Conservation (phyloP, 192 early-diverging fungal genomes). For the Phlyctochytrium bullatum region DNA sequence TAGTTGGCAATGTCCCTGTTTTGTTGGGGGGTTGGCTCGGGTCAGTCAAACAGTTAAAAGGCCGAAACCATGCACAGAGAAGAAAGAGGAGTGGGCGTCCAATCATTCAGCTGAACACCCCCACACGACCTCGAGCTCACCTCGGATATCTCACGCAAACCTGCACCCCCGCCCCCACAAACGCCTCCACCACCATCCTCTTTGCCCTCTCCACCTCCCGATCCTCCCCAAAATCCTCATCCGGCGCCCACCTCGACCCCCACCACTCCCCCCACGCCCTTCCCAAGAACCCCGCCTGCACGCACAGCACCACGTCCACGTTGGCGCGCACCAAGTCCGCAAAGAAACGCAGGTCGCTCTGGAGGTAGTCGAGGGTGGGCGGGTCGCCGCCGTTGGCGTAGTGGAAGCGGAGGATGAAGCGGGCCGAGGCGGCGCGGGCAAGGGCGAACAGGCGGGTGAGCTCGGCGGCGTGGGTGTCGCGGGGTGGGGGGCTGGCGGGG, state of each 20-base stretch:
- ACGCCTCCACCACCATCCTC: background rate
- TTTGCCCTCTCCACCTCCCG: background rate
- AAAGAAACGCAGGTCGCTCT: background rate
- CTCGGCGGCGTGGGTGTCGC: background rate
- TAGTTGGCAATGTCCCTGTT: conserved; percentile 1
- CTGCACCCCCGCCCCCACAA: background rate
- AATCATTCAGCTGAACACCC: too few species aligned
- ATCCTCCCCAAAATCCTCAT: background rate
- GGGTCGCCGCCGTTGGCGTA: background rate
- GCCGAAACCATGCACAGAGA: background rate
- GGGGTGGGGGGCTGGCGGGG: background rate
- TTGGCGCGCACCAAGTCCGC: background rate
- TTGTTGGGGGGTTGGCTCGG: too few species aligned
- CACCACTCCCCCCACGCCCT: background rate
- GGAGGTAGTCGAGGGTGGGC: background rate
- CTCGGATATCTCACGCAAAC: background rate
- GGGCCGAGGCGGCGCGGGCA: background rate
- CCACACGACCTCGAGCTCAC: background rate
- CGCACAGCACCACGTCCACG: background rate
- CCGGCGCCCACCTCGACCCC: background rate
- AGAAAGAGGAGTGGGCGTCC: too few species aligned
- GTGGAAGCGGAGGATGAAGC: background rate
- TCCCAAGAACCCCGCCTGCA: background rate
- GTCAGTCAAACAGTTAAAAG: background rate
- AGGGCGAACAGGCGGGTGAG: background rate